Percentiles rank a stretch among this genome's conserved stretches.
Conservation (phyloP, 345 rosid genomes). For the Lumnitzera littorea region DNA sequence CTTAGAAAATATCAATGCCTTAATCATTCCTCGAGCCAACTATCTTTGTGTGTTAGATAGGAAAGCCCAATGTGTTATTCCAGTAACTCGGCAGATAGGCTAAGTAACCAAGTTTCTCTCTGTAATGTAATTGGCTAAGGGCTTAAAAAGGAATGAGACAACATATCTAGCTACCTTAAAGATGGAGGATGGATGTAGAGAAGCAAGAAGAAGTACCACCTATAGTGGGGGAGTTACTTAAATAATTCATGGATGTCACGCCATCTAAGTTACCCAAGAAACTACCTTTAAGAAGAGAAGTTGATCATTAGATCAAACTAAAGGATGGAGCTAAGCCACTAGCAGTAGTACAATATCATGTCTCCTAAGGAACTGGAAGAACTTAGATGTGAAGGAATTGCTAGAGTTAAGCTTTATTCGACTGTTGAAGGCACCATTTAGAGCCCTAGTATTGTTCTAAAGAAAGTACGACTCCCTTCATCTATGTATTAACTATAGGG, state of each 20-base stretch:
- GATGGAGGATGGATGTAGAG: background rate
- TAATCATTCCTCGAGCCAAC: background rate
- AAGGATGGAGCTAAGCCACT: background rate
- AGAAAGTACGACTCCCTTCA: background rate
- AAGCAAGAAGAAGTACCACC: rapidly evolving
- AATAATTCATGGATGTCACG: background rate
- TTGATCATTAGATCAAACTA: background rate
- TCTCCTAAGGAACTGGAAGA: background rate
- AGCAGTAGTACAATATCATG: background rate
- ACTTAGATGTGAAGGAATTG: background rate
- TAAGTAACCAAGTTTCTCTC: background rate
- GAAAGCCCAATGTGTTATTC: background rate
- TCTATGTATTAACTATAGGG: background rate
- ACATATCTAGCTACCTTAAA: background rate
- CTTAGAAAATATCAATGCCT: too few species aligned
- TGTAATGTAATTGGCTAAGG: background rate
- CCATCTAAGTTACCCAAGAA: background rate
- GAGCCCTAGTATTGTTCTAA: background rate
- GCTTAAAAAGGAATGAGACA: background rate
- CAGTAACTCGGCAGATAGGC: rapidly evolving
- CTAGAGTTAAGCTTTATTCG: background rate
- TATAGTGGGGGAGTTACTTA: background rate
- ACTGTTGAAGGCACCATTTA: background rate
- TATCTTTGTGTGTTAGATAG: background rate
- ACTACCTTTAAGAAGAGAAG: background rate